Conservation (phyloP, 345 rosid species). For the Populus pruinosa region DNA sequence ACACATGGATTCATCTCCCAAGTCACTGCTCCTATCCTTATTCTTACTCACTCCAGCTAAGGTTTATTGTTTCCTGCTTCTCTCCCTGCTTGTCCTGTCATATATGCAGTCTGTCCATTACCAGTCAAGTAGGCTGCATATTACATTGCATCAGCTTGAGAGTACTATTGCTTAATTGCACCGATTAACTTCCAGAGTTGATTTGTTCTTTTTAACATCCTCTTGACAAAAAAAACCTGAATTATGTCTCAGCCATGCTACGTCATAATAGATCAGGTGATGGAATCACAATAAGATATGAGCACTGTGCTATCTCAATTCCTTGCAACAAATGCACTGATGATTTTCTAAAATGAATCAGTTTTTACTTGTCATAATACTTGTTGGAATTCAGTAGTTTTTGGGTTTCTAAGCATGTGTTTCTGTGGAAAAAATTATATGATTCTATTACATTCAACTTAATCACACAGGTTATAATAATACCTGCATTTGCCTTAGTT, state of each 20-base stretch:
- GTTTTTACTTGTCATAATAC: neutral
- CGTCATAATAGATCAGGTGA: neutral
- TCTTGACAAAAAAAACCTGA: neutral
- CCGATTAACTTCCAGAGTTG: neutral
- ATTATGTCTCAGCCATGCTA: neutral
- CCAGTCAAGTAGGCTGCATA: slow-evolving; percentile 3
- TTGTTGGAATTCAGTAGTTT: neutral
- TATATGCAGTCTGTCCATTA: slow-evolving; percentile 13
- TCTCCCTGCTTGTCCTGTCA: slow-evolving; percentile 25
- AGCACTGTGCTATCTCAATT: neutral
- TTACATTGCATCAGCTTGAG: neutral
- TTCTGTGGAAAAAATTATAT: neutral
- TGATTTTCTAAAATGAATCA: neutral
- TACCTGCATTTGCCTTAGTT: neutral
- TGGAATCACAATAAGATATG: neutral
- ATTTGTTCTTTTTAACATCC: neutral
- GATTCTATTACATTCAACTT: neutral
- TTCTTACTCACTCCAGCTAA: slow-evolving; percentile 52
- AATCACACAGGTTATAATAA: neutral
- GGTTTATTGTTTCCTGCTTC: slow-evolving; percentile 46
- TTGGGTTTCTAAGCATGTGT: neutral
- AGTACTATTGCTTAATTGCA: neutral
- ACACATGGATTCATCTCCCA: slow-evolving; percentile 53
- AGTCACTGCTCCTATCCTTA: slow-evolving; percentile 49
- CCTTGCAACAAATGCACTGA: neutral